Conservation (phyloP, 176 grass and related monocot species). For the Rhynchospora tenuis region DNA sequence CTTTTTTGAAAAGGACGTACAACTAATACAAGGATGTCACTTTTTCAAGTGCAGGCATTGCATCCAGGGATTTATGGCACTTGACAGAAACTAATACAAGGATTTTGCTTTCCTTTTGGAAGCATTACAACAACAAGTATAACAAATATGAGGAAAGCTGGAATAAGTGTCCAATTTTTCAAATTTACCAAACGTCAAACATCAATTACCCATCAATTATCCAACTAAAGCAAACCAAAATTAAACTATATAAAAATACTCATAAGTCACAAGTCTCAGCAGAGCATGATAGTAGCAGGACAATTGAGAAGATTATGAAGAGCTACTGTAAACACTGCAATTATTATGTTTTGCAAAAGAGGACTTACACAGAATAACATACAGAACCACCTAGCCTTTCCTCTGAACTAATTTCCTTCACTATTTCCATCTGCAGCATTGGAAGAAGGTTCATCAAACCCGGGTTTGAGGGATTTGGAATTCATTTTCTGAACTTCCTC, state of each 20-base stretch:
- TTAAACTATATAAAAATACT: not conserved
- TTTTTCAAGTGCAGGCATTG: not conserved
- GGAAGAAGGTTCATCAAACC: slow-evolving; percentile 33
- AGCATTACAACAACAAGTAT: not conserved
- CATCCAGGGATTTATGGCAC: not conserved
- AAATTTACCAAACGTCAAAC: not conserved
- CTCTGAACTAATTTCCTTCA: slow-evolving; percentile 33
- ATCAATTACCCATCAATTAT: not conserved
- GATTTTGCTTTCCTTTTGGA: not conserved
- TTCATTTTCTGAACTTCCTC: slow-evolving; percentile 94
- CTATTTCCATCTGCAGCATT: slow-evolving; percentile 27
- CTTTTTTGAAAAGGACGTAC: not conserved
- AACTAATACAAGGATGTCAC: not conserved
- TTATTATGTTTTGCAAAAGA: not conserved
- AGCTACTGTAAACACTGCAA: not conserved
- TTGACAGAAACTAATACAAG: not conserved
- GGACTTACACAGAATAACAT: slow-evolving; percentile 17
- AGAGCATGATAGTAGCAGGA: not conserved
- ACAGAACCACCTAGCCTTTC: not conserved
- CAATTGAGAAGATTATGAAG: not conserved
- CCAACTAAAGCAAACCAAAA: not conserved
- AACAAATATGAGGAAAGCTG: not conserved
- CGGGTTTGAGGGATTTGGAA: slow-evolving; percentile 38
- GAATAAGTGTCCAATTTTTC: not conserved
- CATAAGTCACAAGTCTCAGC: not conserved